Evolutionary conservation across 305 asterid species (phyloP), one percentile per base, ranked within the genome.

Genomic region (Fraxinus latifolia): DNA sequence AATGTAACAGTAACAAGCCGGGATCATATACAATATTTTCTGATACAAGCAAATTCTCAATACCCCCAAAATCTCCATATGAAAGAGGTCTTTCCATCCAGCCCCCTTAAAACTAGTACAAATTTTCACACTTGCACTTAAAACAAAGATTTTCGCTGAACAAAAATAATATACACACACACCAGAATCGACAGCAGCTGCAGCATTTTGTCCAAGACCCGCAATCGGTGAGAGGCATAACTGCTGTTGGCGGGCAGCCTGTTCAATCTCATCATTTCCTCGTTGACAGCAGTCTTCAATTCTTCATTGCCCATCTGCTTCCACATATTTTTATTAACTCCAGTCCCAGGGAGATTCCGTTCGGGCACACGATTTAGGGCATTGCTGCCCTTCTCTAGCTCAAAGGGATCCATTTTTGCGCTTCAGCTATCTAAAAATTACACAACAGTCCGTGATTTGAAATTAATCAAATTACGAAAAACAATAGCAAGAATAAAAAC

Each of bases 191-290:
- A 86, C 34, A 95, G 85, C 17, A 93, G 95, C 31, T 93, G 89
- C 9, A 88, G 88, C 25, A 95, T 91, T 85, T 95, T 93, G 88
- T 88, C 87, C 86, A 95, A 84, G 77, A 95, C 93, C 0, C 95
- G 90, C 82, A 92, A 80, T n/a, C 97, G 97, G 58, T 93, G 97
- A 79, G 88, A 80, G 74, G 93, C 98, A 85, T 92, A 93, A 14
- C 81, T 76, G 87, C 98, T 93, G 84, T 88, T 92, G 12, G 87
- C 82, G 15, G 98, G 97, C 34, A 95, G 91, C 14, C 77, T 83
- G 36, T 83, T 89, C 88, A 93, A 60, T 83, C 87, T 90, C 79
- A 80, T 78, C 75, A 93, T 87, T 85, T 92, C 97, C 87, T 93
- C 93, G 15, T 79, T 72, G 53, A 92, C 86, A 74, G 90, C 88